Evolutionary conservation across 2,329 filamentous ascomycete genomes (phyloP).

Genomic region (Cladosporium sp.): DNA sequence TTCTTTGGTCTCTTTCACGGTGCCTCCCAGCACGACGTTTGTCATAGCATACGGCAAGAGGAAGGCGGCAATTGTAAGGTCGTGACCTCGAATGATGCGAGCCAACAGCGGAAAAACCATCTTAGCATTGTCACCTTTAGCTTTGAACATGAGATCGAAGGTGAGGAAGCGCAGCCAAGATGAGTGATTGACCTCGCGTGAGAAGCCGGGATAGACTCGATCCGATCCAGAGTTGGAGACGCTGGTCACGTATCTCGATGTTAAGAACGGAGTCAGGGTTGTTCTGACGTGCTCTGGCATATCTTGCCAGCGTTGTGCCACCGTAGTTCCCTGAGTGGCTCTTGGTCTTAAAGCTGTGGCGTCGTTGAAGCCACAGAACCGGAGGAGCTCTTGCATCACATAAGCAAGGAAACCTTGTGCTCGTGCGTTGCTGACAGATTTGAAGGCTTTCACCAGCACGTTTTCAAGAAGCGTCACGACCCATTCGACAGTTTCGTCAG

Average conservation of each 20-base stretch:
- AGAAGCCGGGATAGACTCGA: conserved; percentile 71
- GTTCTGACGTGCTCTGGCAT: conserved; percentile 75
- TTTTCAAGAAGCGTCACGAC: conserved; percentile 79
- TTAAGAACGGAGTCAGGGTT: conserved; percentile 81
- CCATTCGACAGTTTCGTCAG: conserved; percentile 79
- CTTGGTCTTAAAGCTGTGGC: conserved; percentile 50
- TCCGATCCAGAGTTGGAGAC: conserved; percentile 24
- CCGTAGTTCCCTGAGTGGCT: conserved; percentile 53
- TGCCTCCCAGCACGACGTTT: conserved; percentile 74
- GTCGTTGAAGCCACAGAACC: conserved; percentile 67
- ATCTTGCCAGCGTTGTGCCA: conserved; percentile 70
- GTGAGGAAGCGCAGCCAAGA: conserved; percentile 79
- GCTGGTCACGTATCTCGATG: conserved; percentile 68
- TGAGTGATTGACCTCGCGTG: conserved; percentile 62
- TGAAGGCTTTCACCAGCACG: conserved; percentile 84
- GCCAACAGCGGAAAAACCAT: conserved; percentile 78
- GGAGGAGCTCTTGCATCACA: conserved; percentile 87
- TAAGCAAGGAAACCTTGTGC: conserved; percentile 90
- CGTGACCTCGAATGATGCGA: conserved; percentile 78
- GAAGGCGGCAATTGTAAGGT: conserved; percentile 81
- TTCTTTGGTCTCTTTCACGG: conserved; percentile 58
- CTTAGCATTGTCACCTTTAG: conserved; percentile 67
- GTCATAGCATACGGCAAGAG: conserved; percentile 82
- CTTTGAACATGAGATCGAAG: conserved; percentile 74
- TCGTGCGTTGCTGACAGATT: conserved; percentile 81